Conservation (phyloP, 768 basidiomycete species). For the Naganishia vishniacii region DNA sequence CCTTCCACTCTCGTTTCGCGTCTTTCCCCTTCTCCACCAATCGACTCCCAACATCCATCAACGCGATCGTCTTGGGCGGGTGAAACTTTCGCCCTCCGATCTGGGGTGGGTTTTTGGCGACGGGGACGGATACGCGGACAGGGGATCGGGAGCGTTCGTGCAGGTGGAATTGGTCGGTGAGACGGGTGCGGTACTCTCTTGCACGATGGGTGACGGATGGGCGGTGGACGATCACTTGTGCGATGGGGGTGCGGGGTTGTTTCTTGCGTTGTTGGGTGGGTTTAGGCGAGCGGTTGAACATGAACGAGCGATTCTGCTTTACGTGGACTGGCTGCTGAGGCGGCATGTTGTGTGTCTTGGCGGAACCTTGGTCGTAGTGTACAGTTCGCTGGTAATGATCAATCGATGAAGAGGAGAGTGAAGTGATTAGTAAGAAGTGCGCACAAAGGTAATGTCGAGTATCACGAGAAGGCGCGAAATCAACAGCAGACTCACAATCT, state of each 20-base stretch:
- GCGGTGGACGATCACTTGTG: background rate
- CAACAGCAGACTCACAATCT: background rate
- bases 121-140: background rate
- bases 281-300: background rate
- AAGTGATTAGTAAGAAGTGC: no score
- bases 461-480: no score
- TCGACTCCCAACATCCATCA: conserved; percentile 18
- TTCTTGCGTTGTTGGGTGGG: background rate
- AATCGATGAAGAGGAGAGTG: no score
- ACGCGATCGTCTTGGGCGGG: background rate
- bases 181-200: conserved; percentile 4
- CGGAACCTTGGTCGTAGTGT: no score
- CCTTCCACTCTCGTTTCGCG: conserved; percentile 2
- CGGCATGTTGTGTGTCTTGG: background rate
- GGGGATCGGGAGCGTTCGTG: background rate
- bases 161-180: background rate
- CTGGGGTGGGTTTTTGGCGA: background rate
- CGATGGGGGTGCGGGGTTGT: background rate
- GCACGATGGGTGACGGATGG: background rate
- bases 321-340: background rate
- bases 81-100: conserved; percentile 1
- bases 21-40: conserved; percentile 7
- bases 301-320: no score
- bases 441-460: no score
- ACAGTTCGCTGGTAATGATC: no score